Base-by-base conservation (phyloP, 768 basidiomycete species). In the Sarcodon sp. region DNA sequence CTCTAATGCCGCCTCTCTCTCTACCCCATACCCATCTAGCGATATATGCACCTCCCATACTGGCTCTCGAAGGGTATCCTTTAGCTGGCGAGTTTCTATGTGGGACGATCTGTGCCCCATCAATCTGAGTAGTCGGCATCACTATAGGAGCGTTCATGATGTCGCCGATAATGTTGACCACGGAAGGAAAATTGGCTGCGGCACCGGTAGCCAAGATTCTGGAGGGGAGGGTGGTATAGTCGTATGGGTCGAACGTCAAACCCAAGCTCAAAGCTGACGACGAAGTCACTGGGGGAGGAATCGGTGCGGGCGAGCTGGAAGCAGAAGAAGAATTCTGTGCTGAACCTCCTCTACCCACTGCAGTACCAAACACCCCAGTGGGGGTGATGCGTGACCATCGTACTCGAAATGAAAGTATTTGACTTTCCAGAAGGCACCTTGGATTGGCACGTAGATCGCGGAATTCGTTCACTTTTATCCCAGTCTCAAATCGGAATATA, bases 371-470 rank as follows among this genome's bases (percentile, higher is more conserved):
- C 12, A 84, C 73, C 41, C 84, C 85, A 0, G 79, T 79, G 3
- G 80, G 67, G 45, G 80, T 65, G 71, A 87, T 80, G 21, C 77
- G 71, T 1, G 85, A 80, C 79, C 84, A 88, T 53, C 85, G 83
- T 37, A 87, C 80, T 21, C 88, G 80, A 70, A 91, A 83, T 13
- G 83, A 77, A 34, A 91, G 73, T 21, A 85, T 65, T 56, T 91
- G 88, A 51, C 79, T 82, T 64, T 91, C 88, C 38, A 91, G 66
- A 18, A 91, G 75, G 64, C 87, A 89, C 13, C 88, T 77, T 0
- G 88, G 88, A 65, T 91, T 91, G 10, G 88, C 88, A 32, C 88
- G 80, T 16, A 90, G 75, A 61, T 91, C 88, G 21, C 87, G 77
- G 67, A 90, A 91, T 61, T 91, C 88, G 53, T 78, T 81, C 45